Evolutionary conservation across 352 stramenopile genomes (phyloP), one percentile per base, ranked within the genome.

Genomic region (Lagenidium giganteum): DNA sequence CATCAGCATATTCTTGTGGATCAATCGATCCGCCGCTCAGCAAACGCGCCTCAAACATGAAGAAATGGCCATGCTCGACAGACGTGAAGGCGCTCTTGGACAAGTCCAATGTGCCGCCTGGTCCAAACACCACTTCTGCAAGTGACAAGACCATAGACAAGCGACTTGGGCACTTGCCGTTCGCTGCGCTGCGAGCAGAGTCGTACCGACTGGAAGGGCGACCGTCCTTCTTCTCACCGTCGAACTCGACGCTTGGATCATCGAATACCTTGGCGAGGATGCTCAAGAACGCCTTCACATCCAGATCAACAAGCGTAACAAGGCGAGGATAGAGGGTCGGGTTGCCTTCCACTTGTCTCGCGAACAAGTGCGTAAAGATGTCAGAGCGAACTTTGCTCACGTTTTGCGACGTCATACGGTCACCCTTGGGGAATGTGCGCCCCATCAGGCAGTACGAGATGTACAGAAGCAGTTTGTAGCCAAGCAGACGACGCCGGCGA

Each of bases 381-480:
- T 84, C 63, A 2, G 70, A 72, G 13, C 71, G 70, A 28, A 94
- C 75, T 39, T 88, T 79, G 33, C 71, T 72, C 22, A 83, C 39
- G 24, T 93, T 83, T n/a, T 77, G 57, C 7, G 70, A 51, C 18
- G 77, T 57, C 18, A 93, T 70, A 12, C 56, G 52, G 20, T 85
- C 74, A 16, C 90, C 80, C 50, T 93, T 83, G 1, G 93, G 93
- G 53, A 98, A 98, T 14, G 54, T 78, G 28, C 82, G 81, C 5
- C 90, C 91, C 43, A 64, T 84, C 30, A 98, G 85, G n/a, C 81
- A 92, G 42, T 91, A 95, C 44, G 84, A 91, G 42, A 97, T 67
- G 61, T 97, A 98, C 31, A 97, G 32, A 38, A 93, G 49, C 42
- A 90, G 34, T 53, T 94, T 93, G 69, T 94, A 94, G 13, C 77